Evolutionary conservation across 1,284 basidiomycete species (phyloP).

Genomic region (Stygiomarasmius scandens): DNA sequence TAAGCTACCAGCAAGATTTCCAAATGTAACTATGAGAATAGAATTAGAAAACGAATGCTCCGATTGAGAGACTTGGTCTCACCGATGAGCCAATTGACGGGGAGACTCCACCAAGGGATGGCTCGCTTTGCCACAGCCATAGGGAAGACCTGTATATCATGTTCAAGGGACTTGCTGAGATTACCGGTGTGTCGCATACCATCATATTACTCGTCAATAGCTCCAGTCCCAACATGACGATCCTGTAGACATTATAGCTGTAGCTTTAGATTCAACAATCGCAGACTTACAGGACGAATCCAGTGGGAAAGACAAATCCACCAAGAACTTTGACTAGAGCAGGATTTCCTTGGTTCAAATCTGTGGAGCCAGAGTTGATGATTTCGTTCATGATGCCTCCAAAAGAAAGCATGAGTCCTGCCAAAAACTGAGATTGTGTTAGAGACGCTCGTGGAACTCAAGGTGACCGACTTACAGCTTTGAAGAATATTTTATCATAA

Average conservation of each 20-base stretch:
- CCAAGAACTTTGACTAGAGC: constrained; percentile 67
- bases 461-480: constrained; percentile 67
- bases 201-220: constrained; percentile 77
- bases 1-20: constrained; percentile 71
- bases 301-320: constrained; percentile 73
- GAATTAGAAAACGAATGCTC: too few species aligned
- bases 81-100: constrained; percentile 72
- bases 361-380: constrained; percentile 57
- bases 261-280: not conserved
- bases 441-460: not conserved
- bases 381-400: constrained; percentile 68
- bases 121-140: constrained; percentile 65
- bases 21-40: constrained; percentile 38
- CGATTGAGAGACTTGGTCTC: too few species aligned
- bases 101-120: constrained; percentile 70
- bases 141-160: constrained; percentile 55
- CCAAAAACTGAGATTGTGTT: constrained; percentile 49
- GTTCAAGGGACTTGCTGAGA: not conserved
- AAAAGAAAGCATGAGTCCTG: constrained; percentile 72
- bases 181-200: constrained; percentile 39
- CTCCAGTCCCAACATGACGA: constrained; percentile 69
- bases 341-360: constrained; percentile 54
- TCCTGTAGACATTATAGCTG: constrained; percentile 43
- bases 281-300: constrained; percentile 65
- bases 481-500: constrained; percentile 62